phyloP scores from a whole-genome alignment of 805 yeast species.

The Saturnispora halmiae region DNA sequence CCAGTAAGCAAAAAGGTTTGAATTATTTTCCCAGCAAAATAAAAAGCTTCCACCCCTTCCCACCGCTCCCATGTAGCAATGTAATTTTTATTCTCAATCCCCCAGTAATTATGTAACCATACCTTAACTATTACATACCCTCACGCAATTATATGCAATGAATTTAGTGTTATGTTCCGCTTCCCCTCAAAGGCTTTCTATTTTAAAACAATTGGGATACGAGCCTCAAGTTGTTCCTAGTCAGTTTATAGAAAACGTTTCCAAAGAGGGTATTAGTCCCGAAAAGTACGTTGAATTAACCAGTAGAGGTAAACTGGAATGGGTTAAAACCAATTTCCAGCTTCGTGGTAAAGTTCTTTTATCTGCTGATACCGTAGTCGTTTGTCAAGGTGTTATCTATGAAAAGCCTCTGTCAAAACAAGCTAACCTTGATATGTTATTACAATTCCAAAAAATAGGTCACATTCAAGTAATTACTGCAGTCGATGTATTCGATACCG shows the following conservation, averaged over 20 bases:
- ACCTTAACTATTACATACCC: too few species aligned
- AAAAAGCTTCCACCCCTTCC: too few species aligned
- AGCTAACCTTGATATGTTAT: conserved; percentile 43
- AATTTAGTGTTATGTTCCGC: conserved; percentile 66
- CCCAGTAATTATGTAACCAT: too few species aligned
- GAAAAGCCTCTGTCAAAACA: conserved; percentile 69
- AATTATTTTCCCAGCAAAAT: too few species aligned
- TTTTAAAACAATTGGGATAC: conserved; percentile 54
- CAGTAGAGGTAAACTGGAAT: conserved; percentile 54
- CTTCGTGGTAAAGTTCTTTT: conserved; percentile 27
- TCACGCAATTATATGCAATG: too few species aligned
- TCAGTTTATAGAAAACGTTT: conserved; percentile 66
- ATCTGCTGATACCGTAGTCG: conserved; percentile 77
- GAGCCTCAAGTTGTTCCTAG: conserved; percentile 46
- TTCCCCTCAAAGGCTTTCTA: conserved; percentile 72
- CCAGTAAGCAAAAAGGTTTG: too few species aligned
- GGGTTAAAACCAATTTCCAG: conserved; percentile 37
- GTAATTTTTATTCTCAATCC: too few species aligned
- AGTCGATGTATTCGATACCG: conserved; percentile 34
- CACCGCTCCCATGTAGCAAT: too few species aligned
- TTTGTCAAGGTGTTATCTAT: conserved; percentile 47
- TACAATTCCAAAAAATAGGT: conserved; percentile 29
- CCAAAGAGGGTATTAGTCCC: conserved; percentile 25
- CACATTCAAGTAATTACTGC: conserved; percentile 46
- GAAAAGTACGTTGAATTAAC: conserved; percentile 58